Evolutionary conservation across 2,329 filamentous ascomycete species (phyloP), one percentile per base, ranked within the genome.

Genomic region (Penicillium sp.): DNA sequence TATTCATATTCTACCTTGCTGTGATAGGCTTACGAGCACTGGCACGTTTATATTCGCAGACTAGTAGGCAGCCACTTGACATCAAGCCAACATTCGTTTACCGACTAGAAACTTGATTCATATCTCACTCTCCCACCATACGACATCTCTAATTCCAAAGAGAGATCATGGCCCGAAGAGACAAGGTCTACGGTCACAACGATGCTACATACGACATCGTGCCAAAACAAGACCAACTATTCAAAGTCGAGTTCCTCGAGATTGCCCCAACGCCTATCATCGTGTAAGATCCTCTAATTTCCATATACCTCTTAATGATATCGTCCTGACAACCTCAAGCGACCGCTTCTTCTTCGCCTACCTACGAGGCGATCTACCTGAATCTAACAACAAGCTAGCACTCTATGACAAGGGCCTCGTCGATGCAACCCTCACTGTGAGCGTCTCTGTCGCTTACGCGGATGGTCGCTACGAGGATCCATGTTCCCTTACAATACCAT

Each of bases 291-390:
- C 53, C 44, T 38, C 56, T 58, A 17, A 58, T n/a, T n/a, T n/a
- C n/a, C n/a, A n/a, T 15, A 37, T 56, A 38, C 24, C 9, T 15
- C 38, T 58, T 53, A 17, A 53, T 53, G 12, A 53, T 53, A 28
- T 30, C 22, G 4, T 53, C 40, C 28, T 58, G 19, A 58, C 45
- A 53, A 53, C 35, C 47, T 61, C 1, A 61, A 65, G 56, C 33
- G 56, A 63, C 56, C 47, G 56, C 45, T 30, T 65, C 61, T 59
- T 65, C 47, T 63, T 65, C 45, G 53, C 58, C 63, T 61, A 58
- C 58, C 56, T 65, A 22, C 44, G 58, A 53, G 58, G 58, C 19
- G 38, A 59, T 53, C 53, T 63, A 33, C 56, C 63, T 45, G 40
- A 61, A 55, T 63, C 56, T 33, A 65, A 56, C 49, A 65, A 63